phyloP scores from a whole-genome alignment of 129 eudicot species.

The Sambucus nigra region DNA sequence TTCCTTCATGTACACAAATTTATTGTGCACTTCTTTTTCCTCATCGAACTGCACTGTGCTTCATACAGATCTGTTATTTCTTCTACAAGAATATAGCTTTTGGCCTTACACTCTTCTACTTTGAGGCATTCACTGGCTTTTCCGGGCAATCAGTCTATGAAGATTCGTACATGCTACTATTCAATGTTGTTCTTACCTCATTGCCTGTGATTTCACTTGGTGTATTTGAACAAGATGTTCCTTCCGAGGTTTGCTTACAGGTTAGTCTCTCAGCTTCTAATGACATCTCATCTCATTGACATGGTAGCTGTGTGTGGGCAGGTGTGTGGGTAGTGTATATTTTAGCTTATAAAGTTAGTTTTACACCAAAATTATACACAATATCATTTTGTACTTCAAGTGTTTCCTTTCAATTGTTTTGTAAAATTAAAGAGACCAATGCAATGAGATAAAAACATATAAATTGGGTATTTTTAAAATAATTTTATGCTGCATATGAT shows the following conservation, averaged over 20 bases:
- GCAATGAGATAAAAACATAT: too few relatives aligned
- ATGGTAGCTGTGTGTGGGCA: not conserved
- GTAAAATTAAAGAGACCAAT: too few relatives aligned
- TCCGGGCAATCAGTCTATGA: constrained; percentile 59
- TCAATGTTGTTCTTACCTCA: constrained; percentile 58
- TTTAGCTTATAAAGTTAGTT: too few relatives aligned
- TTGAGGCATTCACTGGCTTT: constrained; percentile 56
- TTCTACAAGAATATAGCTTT: constrained; percentile 63
- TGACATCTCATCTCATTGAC: too few relatives aligned
- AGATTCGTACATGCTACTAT: constrained; percentile 52
- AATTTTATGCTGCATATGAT: too few relatives aligned
- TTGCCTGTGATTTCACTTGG: constrained; percentile 60
- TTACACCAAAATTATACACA: too few relatives aligned
- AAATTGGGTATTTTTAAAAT: too few relatives aligned
- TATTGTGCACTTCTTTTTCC: not conserved
- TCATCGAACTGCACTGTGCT: not conserved
- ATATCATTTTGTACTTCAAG: too few relatives aligned
- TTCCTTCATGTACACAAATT: not conserved
- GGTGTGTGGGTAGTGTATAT: too few relatives aligned
- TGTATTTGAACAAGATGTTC: constrained; percentile 62
- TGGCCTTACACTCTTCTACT: constrained; percentile 67
- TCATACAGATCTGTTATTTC: constrained; percentile 56
- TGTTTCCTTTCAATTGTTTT: too few relatives aligned
- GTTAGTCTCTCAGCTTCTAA: constrained; percentile 22
- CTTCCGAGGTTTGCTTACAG: constrained; percentile 62